phyloP scores from a whole-genome alignment of 2,329 filamentous ascomycete genomes.

The Fusarium agapanthi region DNA sequence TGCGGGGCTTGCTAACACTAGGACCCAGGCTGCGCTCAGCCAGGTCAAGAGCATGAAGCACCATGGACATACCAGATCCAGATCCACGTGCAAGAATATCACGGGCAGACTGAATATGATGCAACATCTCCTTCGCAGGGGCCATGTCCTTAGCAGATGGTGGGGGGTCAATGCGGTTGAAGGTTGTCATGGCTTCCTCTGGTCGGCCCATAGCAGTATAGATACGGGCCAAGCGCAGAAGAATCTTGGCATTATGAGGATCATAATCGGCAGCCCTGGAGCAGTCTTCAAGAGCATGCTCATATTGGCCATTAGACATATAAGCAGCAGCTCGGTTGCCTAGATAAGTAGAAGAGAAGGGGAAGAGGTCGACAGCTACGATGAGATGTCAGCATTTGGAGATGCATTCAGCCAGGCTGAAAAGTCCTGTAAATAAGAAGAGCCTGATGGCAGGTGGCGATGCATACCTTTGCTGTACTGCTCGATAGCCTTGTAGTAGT shows the following conservation, averaged over 20 bases:
- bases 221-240: slow-evolving; percentile 87
- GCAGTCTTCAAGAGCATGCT: slow-evolving; percentile 86
- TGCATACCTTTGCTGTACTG: slow-evolving; percentile 91
- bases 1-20: slow-evolving; percentile 82
- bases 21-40: slow-evolving; percentile 82
- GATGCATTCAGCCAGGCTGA: not conserved
- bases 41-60: slow-evolving; percentile 88
- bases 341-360: slow-evolving; percentile 86
- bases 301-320: slow-evolving; percentile 85
- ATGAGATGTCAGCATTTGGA: slow-evolving; percentile 30
- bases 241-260: slow-evolving; percentile 84
- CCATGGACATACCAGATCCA: slow-evolving; percentile 87
- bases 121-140: slow-evolving; percentile 83
- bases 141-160: slow-evolving; percentile 87
- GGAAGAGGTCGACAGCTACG: slow-evolving; percentile 86
- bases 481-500: slow-evolving; percentile 86
- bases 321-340: slow-evolving; percentile 95
- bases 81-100: slow-evolving; percentile 78
- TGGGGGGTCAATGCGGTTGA: slow-evolving; percentile 79
- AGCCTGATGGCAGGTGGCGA: not conserved
- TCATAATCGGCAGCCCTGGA: slow-evolving; percentile 83
- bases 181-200: slow-evolving; percentile 84
- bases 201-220: slow-evolving; percentile 88
- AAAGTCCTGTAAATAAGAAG: not conserved
- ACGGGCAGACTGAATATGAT: slow-evolving; percentile 82